Conservation (phyloP, 495 filamentous ascomycete species). For the Emericellopsis terricola region DNA sequence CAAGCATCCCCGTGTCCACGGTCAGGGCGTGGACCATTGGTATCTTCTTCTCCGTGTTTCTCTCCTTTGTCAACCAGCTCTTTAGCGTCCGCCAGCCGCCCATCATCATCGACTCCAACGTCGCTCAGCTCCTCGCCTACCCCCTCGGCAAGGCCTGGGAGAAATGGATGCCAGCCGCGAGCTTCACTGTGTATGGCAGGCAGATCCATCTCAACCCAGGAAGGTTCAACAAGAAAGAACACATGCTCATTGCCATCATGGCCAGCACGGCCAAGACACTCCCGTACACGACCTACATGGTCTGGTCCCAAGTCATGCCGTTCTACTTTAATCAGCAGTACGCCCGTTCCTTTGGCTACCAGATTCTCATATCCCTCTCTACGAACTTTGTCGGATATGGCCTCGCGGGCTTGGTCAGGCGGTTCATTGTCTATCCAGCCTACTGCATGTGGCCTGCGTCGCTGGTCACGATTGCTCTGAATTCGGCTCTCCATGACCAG, state of each 20-base stretch:
- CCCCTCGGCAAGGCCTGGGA: conserved; percentile 18
- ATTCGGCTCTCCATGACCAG: conserved; percentile 23
- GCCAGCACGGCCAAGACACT: conserved; percentile 16
- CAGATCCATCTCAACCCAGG: conserved; percentile 8
- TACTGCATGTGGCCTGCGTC: conserved; percentile 25
- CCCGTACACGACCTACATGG: conserved; percentile 22
- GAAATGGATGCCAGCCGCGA: conserved; percentile 14
- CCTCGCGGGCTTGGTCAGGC: conserved; percentile 31
- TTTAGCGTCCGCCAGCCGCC: conserved; percentile 21
- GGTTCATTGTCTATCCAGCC: conserved; percentile 35
- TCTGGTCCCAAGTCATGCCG: conserved; percentile 26
- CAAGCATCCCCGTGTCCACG: conserved; percentile 16
- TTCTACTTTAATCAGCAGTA: conserved; percentile 22
- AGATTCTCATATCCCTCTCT: conserved; percentile 22
- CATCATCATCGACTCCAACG: conserved; percentile 14
- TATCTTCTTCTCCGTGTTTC: conserved; percentile 15
- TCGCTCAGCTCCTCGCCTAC: conserved; percentile 23
- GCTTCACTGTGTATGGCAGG: conserved; percentile 18
- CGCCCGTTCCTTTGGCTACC: conserved; percentile 17
- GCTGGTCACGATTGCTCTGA: conserved; percentile 25
- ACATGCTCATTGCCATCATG: conserved; percentile 27
- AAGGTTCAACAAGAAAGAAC: conserved; percentile 15
- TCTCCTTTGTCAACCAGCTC: conserved; percentile 24
- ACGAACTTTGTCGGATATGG: conserved; percentile 35
- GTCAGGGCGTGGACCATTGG: conserved; percentile 23